Evolutionary conservation across 2,329 filamentous ascomycete genomes (phyloP).

Genomic region (Onygenales sp.): DNA sequence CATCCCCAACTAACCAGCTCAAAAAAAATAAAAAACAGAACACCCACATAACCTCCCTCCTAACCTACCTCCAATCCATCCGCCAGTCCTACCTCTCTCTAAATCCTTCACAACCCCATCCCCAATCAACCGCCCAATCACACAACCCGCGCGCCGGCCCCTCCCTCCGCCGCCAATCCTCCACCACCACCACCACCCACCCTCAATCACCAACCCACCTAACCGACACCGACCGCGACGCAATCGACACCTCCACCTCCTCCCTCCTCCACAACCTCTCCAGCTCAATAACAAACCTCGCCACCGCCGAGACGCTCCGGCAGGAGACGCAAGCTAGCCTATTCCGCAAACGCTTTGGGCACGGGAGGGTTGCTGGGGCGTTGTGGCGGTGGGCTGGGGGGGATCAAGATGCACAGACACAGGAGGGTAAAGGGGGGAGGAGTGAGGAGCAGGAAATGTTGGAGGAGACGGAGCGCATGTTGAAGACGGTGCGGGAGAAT

Average conservation of each 20-base stretch:
- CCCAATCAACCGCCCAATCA: constrained; percentile 32
- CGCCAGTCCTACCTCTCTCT: constrained; percentile 88
- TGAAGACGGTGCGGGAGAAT: constrained; percentile 66
- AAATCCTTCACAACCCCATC: constrained; percentile 49
- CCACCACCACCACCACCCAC: constrained; percentile 4
- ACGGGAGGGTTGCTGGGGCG: constrained; percentile 31
- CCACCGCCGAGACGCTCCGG: constrained; percentile 72
- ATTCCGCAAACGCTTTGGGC: constrained; percentile 61
- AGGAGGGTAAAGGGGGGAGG: constrained; percentile 38
- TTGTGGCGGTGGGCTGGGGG: constrained; percentile 60
- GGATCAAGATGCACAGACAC: constrained; percentile 20
- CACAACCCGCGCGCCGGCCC: constrained; percentile 19
- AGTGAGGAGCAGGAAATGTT: constrained; percentile 60
- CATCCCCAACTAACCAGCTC: background rate
- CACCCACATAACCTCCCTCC: constrained; percentile 70
- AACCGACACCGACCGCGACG: constrained; percentile 72
- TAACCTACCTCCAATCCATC: constrained; percentile 69
- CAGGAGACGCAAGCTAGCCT: constrained; percentile 64
- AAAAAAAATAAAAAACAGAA: constrained; percentile 48
- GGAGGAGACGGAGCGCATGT: constrained; percentile 58
- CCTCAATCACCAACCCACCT: constrained; percentile 47
- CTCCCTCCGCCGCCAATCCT: constrained; percentile 30
- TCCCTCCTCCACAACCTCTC: constrained; percentile 77
- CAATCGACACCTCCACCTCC: constrained; percentile 81
- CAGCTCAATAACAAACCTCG: constrained; percentile 65